Percentiles rank a stretch among this genome's conserved stretches.
These are phyloP conservation scores for Thielaviopsis cerberus DNA, from an alignment of 2,329 filamentous ascomycete genomes.

Conservation along the genomic window DNA sequence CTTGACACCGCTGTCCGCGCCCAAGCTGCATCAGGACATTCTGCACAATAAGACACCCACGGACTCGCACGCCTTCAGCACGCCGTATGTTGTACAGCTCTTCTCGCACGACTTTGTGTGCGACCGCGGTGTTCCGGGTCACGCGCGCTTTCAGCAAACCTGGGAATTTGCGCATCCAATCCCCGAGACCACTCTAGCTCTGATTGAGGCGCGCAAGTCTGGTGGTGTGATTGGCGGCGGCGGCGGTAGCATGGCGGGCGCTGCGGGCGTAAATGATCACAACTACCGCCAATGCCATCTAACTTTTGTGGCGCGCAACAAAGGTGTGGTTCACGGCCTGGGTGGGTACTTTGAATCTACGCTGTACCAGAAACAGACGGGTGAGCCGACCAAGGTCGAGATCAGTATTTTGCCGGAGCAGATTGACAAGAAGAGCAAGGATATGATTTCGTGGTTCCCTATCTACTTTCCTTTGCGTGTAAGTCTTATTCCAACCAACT, in stretches of 20 bases:
- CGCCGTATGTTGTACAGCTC: conserved; percentile 85
- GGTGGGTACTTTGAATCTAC: conserved; percentile 93
- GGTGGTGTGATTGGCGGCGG: conserved; percentile 49
- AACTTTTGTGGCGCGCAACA: conserved; percentile 57
- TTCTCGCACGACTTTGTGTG: conserved; percentile 78
- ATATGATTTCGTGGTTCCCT: conserved; percentile 99
- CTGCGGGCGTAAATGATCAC: conserved; percentile 74
- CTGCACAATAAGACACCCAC: conserved; percentile 33
- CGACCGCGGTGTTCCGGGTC: conserved; percentile 35
- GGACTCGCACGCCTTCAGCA: conserved; percentile 62
- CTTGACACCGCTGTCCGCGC: conserved; percentile 76
- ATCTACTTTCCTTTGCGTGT: conserved; percentile 96
- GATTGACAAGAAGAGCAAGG: conserved; percentile 80
- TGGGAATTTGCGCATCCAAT: conserved; percentile 71
- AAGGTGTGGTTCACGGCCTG: conserved; percentile 75
- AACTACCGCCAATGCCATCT: conserved; percentile 66
- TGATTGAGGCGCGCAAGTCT: conserved; percentile 37
- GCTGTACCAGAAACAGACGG: conserved; percentile 43
- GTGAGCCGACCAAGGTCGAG: conserved; percentile 44
- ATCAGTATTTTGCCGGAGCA: conserved; percentile 82
- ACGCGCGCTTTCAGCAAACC: conserved; percentile 49
- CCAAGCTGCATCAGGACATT: conserved; percentile 70
- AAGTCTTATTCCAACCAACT: conserved; percentile 18
- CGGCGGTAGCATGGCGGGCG: conserved; percentile 53
- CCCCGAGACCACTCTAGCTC: conserved; percentile 35